A percentile compares a stretch with the other conserved stretches of the same genome.
These are phyloP conservation scores for Alternaria metachromatica DNA, from an alignment of 2,329 filamentous ascomycete species.

Conservation along the genomic window DNA sequence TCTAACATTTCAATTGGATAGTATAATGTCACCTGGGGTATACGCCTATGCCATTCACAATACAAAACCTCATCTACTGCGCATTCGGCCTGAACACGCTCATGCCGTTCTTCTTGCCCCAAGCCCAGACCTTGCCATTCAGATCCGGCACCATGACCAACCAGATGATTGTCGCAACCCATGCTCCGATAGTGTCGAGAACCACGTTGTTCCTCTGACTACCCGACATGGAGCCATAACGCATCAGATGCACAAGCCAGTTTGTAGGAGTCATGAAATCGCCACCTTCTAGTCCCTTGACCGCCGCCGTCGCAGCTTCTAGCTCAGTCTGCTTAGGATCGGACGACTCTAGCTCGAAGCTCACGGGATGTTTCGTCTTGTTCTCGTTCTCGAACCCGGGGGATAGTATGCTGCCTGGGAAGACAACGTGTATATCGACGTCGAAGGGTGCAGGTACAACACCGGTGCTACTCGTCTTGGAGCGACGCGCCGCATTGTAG, in stretches of 20 bases:
- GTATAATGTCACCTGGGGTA: background rate
- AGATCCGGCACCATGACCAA: constrained; percentile 65
- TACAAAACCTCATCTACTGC: constrained; percentile 19
- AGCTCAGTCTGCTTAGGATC: constrained; percentile 82
- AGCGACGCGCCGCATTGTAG: constrained; percentile 71
- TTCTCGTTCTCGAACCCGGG: constrained; percentile 81
- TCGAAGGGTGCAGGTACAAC: constrained; percentile 62
- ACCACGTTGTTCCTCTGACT: constrained; percentile 62
- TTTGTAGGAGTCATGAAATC: constrained; percentile 80
- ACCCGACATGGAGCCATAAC: constrained; percentile 61
- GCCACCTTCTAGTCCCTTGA: constrained; percentile 79
- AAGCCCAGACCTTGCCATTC: constrained; percentile 63
- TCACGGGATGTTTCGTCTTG: constrained; percentile 78
- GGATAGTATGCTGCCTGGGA: constrained; percentile 81
- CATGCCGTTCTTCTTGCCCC: constrained; percentile 63
- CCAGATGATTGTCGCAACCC: constrained; percentile 61
- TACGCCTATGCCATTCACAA: background rate
- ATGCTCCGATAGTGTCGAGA: constrained; percentile 62
- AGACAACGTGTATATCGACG: constrained; percentile 81
- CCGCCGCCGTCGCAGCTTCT: constrained; percentile 72
- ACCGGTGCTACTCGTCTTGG: constrained; percentile 21
- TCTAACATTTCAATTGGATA: background rate
- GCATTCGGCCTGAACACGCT: constrained; percentile 34
- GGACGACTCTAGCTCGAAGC: constrained; percentile 78
- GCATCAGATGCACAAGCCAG: constrained; percentile 74